Evolutionary conservation across 2,329 filamentous ascomycete species (phyloP).

Genomic region (Pseudocercospora crystallina): DNA sequence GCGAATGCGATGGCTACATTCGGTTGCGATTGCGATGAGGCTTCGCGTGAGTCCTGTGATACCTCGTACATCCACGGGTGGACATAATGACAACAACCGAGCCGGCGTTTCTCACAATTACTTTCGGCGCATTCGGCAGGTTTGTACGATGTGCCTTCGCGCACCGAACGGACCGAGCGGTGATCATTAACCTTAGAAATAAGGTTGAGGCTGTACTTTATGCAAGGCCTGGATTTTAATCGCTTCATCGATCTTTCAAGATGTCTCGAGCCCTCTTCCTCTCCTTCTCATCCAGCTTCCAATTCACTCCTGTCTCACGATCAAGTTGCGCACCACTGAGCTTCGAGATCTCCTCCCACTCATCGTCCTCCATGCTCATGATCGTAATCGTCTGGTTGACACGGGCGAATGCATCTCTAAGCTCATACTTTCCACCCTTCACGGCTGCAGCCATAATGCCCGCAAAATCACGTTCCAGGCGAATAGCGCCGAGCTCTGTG

Average conservation of each 20-base stretch:
- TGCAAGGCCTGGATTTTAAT: too few relatives aligned
- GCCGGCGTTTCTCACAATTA: too few relatives aligned
- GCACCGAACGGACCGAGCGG: too few relatives aligned
- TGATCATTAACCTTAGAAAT: too few relatives aligned
- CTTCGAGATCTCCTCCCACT: conserved; percentile 72
- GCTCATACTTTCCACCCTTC: conserved; percentile 69
- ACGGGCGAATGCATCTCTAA: conserved; percentile 73
- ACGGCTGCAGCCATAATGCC: conserved; percentile 69
- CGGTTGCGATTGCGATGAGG: too few relatives aligned
- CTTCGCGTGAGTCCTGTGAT: too few relatives aligned
- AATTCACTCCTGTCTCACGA: conserved; percentile 65
- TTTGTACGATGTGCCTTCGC: too few relatives aligned
- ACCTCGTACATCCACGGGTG: too few relatives aligned
- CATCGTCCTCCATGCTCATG: conserved; percentile 92
- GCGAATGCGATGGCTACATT: too few relatives aligned
- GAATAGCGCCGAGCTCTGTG: conserved; percentile 76
- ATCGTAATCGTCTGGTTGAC: conserved; percentile 81
- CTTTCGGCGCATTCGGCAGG: too few relatives aligned
- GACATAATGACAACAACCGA: too few relatives aligned
- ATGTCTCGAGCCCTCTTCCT: conserved; percentile 65
- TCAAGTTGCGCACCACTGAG: conserved; percentile 48
- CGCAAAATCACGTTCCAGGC: conserved; percentile 80
- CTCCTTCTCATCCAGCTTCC: conserved; percentile 73
- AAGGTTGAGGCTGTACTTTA: too few relatives aligned
- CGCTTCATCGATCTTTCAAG: conserved; percentile 17